These are phyloP conservation scores for Fusarium protoensiforme DNA, from an alignment of 2,329 filamentous ascomycete species.

Conservation along the genomic window DNA sequence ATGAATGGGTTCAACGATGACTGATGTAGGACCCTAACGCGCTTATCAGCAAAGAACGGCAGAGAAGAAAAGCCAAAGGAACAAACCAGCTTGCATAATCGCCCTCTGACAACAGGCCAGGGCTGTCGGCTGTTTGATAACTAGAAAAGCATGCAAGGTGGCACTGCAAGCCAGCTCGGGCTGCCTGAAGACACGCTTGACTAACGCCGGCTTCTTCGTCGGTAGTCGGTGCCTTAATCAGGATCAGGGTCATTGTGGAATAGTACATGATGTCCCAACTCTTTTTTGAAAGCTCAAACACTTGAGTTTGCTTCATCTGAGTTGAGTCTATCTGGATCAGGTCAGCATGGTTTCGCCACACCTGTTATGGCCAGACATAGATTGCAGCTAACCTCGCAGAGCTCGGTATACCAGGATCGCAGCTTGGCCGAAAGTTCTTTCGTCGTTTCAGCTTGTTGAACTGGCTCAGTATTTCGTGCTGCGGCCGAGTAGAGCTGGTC, in stretches of 20 bases:
- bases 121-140: neutral
- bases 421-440: neutral
- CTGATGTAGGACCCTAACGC: neutral
- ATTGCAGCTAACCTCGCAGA: neutral
- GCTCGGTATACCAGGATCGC: neutral
- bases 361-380: neutral
- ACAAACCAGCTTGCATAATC: conserved; percentile 5
- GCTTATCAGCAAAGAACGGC: neutral
- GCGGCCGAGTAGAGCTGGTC: neutral
- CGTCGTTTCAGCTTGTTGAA: neutral
- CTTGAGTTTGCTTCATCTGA: neutral
- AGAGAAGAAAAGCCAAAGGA: neutral
- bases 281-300: neutral
- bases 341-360: neutral
- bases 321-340: neutral
- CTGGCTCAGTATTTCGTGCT: neutral
- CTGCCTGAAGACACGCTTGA: neutral
- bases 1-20: conserved; percentile 3
- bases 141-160: conserved; percentile 3
- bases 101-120: neutral
- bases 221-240: neutral
- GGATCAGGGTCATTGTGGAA: neutral
- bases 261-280: conserved; percentile 1
- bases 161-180: neutral
- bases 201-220: neutral